Conservation (phyloP, 1,284 basidiomycete species). For the Ustilago loliicola region DNA sequence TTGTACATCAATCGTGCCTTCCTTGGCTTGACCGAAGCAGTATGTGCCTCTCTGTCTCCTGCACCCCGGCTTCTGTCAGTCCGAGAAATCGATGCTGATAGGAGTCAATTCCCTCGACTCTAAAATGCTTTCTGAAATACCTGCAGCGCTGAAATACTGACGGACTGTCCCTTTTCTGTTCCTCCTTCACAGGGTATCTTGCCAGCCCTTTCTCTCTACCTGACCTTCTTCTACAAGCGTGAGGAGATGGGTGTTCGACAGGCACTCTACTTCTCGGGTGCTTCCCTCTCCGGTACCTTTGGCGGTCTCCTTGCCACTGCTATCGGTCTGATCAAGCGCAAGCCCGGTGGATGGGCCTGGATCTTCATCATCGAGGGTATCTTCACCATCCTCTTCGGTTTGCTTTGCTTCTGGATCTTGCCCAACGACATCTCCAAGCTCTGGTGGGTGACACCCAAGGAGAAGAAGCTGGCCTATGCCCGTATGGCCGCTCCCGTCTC, state of each 20-base stretch:
- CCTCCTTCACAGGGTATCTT: too few species aligned
- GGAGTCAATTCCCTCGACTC: too few species aligned
- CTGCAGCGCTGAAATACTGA: too few species aligned
- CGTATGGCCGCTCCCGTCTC: slow-evolving; percentile 42
- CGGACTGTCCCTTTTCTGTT: too few species aligned
- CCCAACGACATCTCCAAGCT: slow-evolving; percentile 57
- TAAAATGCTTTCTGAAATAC: too few species aligned
- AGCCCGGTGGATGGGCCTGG: slow-evolving; percentile 56
- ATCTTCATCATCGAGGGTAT: slow-evolving; percentile 67
- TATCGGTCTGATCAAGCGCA: slow-evolving; percentile 55
- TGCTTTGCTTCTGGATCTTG: slow-evolving; percentile 51
- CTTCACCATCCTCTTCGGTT: slow-evolving; percentile 59
- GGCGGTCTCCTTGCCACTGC: slow-evolving; percentile 64
- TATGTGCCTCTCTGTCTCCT: too few species aligned
- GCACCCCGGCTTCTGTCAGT: too few species aligned
- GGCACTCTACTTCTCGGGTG: slow-evolving; percentile 65
- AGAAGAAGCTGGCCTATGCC: slow-evolving; percentile 52
- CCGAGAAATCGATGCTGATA: too few species aligned
- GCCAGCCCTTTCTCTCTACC: slow-evolving; percentile 59
- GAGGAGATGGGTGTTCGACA: slow-evolving; percentile 63
- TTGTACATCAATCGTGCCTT: slow-evolving; percentile 64
- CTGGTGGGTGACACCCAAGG: slow-evolving; percentile 54
- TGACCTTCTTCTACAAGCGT: slow-evolving; percentile 66
- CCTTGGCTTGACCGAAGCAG: slow-evolving; percentile 58
- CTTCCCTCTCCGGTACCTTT: slow-evolving; percentile 61